phyloP scores from a whole-genome alignment of 1,284 basidiomycete species.

The Rhodotorula glutinis region DNA sequence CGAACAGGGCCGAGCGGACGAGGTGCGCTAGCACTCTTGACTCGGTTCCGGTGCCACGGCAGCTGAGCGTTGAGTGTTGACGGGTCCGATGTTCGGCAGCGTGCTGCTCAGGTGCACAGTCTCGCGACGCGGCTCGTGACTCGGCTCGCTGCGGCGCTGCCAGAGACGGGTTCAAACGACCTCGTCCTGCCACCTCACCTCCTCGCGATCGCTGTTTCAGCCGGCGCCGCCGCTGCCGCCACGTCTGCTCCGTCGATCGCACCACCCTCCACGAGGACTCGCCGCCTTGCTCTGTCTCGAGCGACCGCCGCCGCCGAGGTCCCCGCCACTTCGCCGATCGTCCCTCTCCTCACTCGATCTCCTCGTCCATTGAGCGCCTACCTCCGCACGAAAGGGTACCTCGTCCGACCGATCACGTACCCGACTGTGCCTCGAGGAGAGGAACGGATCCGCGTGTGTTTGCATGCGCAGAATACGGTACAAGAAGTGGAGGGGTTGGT shows the following conservation, averaged over 20 bases:
- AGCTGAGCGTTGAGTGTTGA: neutral
- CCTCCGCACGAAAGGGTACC: slow-evolving; percentile 61
- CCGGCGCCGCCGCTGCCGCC: neutral
- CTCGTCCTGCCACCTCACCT: slow-evolving; percentile 18
- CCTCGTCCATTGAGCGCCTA: slow-evolving; percentile 68
- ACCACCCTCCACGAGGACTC: neutral
- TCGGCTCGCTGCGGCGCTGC: slow-evolving; percentile 10
- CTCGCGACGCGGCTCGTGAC: slow-evolving; percentile 36
- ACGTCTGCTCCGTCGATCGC: too few relatives aligned
- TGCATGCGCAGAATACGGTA: slow-evolving; percentile 69
- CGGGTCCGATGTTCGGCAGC: slow-evolving; percentile 47
- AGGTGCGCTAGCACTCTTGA: too few relatives aligned
- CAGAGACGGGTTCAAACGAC: neutral
- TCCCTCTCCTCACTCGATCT: slow-evolving; percentile 73
- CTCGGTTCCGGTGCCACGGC: too few relatives aligned
- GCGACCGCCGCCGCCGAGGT: neutral
- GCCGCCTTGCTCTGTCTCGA: slow-evolving; percentile 29
- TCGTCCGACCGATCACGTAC: slow-evolving; percentile 70
- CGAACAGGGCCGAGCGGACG: slow-evolving; percentile 62
- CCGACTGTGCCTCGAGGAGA: slow-evolving; percentile 74
- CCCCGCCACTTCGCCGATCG: slow-evolving; percentile 61
- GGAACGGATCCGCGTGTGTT: slow-evolving; percentile 77
- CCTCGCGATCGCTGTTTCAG: slow-evolving; percentile 37
- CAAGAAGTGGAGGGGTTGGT: slow-evolving; percentile 57
- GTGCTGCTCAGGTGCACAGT: slow-evolving; percentile 48